Evolutionary conservation across 2,329 filamentous ascomycete species (phyloP), one percentile per base, ranked within the genome.

Genomic region (Epichloe uncinata): DNA sequence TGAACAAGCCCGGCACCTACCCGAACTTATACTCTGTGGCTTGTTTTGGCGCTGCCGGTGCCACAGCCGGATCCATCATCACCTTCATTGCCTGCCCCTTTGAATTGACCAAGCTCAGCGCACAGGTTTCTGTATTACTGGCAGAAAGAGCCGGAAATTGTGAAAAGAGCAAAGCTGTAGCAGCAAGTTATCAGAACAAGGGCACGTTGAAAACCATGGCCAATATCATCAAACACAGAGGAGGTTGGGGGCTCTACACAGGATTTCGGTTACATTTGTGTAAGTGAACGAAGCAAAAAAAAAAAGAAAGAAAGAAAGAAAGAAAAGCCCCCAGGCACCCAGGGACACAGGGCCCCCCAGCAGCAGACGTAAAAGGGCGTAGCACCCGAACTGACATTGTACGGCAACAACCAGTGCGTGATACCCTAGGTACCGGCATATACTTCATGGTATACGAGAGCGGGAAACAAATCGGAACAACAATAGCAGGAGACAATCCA

Each of bases 401-500:
- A 5, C 33, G 36, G 18, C 37, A 42, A 51, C 15, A 41, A 33
- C 16, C 30, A 87, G 85, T 90, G 59, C 79, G 87, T 53, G 87
- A 94, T 66, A 90, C 86, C 1, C 73, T 93, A 53, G 87, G 87
- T 49, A 94, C 87, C 1, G 79, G 81, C 33, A 87, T 91, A 51
- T 94, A 94, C 65, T 94, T 94, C 62, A 87, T 86, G 69, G 90
- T 87, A 33, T 94, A 94, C 64, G 87, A 94, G 66, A 89, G 85
- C 63, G 80, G 81, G 58, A 94, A 94, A 63, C 87, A 93, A 64
- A 69, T 91, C 22, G 76, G 89, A 55, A 86, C 84, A 18, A 87
- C 86, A 15, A 80, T 85, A 55, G 79, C 78, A 41, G 78, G 84
- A 45, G 84, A 85, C 55, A 77, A 77, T 53, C 81, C 82, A 7